A percentile compares a stretch with the other conserved stretches of the same genome.
phyloP scores from a whole-genome alignment of 2,329 filamentous ascomycete species.

The Fusarium sp. region DNA sequence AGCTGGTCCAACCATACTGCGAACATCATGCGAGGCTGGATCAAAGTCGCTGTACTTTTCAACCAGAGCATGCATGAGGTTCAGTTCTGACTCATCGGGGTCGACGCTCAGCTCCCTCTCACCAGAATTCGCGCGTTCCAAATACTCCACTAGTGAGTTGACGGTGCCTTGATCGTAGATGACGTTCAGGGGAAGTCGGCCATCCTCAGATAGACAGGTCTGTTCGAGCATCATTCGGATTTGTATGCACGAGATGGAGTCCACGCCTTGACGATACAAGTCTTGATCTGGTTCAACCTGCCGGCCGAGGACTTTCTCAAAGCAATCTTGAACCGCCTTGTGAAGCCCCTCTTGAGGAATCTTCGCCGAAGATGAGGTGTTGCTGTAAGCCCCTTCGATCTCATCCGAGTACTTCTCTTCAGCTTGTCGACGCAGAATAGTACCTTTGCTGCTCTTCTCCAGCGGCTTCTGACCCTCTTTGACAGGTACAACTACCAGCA shows the following conservation, averaged over 20 bases:
- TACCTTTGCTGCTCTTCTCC: slow-evolving; percentile 71
- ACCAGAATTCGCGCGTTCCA: slow-evolving; percentile 9
- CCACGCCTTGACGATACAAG: slow-evolving; percentile 66
- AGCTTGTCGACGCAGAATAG: slow-evolving; percentile 60
- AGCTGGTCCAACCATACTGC: rapidly evolving
- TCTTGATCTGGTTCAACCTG: slow-evolving; percentile 53
- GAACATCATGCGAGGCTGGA: not conserved
- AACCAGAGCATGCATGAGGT: slow-evolving; percentile 6
- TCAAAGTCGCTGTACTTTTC: slow-evolving; percentile 19
- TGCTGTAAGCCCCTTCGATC: slow-evolving; percentile 59
- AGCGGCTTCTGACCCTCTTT: slow-evolving; percentile 42
- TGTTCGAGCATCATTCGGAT: slow-evolving; percentile 52
- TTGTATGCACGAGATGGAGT: slow-evolving; percentile 66
- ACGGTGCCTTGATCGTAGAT: slow-evolving; percentile 68
- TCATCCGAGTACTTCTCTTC: slow-evolving; percentile 57
- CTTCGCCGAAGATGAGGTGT: slow-evolving; percentile 18
- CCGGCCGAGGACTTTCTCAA: slow-evolving; percentile 44
- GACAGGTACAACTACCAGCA: slow-evolving; percentile 58
- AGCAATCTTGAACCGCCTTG: slow-evolving; percentile 45
- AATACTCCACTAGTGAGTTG: slow-evolving; percentile 37
- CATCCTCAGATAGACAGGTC: slow-evolving; percentile 19
- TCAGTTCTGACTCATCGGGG: not conserved
- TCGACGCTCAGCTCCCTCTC: not conserved
- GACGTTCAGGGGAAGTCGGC: slow-evolving; percentile 61
- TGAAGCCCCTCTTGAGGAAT: slow-evolving; percentile 48